Percentiles rank a stretch among this genome's conserved stretches.
These are phyloP conservation scores for Alternaria metachromatica DNA, from an alignment of 2,329 filamentous ascomycete species.

Conservation along the genomic window DNA sequence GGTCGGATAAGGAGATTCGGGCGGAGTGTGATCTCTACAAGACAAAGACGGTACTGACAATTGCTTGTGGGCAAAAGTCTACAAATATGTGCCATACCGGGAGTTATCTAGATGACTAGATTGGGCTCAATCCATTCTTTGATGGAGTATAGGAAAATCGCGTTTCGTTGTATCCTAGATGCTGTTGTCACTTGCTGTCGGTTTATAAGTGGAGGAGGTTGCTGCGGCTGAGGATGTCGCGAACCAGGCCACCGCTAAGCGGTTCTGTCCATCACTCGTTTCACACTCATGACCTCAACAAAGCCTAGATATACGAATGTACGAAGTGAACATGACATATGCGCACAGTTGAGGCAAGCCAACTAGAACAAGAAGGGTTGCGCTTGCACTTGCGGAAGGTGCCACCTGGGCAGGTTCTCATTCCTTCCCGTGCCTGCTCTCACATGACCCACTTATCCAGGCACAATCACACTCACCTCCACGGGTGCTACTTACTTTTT, in stretches of 20 bases:
- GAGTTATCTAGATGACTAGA: constrained; percentile 28
- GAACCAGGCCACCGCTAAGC: no score
- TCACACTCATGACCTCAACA: background rate
- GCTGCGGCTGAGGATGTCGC: background rate
- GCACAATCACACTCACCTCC: background rate
- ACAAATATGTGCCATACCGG: constrained; percentile 8
- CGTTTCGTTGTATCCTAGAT: background rate
- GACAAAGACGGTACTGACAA: constrained; percentile 37
- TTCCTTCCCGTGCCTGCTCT: background rate
- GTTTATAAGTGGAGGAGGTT: background rate
- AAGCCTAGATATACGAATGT: background rate
- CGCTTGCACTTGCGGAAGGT: background rate
- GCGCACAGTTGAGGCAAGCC: background rate
- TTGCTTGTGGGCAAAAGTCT: constrained; percentile 34
- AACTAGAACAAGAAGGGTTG: background rate
- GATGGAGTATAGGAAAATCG: background rate
- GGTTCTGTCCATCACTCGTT: background rate
- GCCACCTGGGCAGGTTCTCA: background rate
- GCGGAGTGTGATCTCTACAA: constrained; percentile 33
- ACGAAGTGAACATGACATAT: background rate
- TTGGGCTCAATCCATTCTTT: background rate
- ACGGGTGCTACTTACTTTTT: background rate
- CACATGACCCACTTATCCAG: background rate
- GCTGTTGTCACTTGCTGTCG: background rate
- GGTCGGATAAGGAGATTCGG: constrained; percentile 27